Percentiles rank a stretch among this genome's conserved stretches.
Evolutionary conservation across 495 filamentous ascomycete genomes (phyloP).

Genomic region (Podospora pseudoanserina): DNA sequence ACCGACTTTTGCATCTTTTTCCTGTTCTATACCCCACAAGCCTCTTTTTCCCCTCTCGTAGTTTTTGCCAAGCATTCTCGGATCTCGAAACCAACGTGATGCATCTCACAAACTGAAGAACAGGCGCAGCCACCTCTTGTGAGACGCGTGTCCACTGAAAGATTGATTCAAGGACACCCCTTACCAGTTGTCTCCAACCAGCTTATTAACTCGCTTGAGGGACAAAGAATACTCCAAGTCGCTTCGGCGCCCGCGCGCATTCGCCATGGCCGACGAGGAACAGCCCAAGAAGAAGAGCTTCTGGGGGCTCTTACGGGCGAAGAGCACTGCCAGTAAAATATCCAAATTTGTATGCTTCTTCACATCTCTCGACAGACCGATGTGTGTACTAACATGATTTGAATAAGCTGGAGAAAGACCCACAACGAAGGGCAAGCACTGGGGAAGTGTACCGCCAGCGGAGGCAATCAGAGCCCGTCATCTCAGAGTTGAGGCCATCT

Average conservation of each 20-base stretch:
- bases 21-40: neutral
- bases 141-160: neutral
- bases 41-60: neutral
- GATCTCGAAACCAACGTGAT: neutral
- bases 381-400: conserved; percentile 8
- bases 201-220: neutral
- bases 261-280: conserved; percentile 6
- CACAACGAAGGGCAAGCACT: conserved; percentile 15
- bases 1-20: neutral
- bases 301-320: conserved; percentile 20
- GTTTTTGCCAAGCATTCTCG: neutral
- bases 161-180: too few relatives aligned
- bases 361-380: neutral
- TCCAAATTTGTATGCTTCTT: conserved; percentile 14
- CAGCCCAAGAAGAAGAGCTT: conserved; percentile 24
- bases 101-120: neutral
- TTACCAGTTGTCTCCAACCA: neutral
- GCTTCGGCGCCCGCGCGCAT: neutral
- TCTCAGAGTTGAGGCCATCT: neutral
- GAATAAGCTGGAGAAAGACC: conserved; percentile 16
- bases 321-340: conserved; percentile 19
- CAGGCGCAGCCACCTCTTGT: neutral
- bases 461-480: conserved; percentile 13
- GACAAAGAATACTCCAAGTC: neutral
- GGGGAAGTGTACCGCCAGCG: conserved; percentile 10